Evolutionary conservation across 129 eudicot species (phyloP).

Genomic region (Centaurea solstitialis): DNA sequence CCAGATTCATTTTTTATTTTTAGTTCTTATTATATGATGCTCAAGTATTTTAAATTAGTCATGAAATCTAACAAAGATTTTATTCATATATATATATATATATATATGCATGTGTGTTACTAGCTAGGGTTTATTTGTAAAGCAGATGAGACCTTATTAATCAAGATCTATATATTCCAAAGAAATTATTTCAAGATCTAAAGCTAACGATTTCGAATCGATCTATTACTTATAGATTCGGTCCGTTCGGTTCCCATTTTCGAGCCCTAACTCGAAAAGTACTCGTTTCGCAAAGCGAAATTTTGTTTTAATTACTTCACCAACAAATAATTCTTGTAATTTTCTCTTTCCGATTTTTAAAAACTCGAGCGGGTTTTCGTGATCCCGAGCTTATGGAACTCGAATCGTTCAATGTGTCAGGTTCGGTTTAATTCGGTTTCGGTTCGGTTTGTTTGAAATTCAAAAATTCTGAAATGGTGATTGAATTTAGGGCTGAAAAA

Average conservation of each 20-base stretch:
- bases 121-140: conserved; percentile 2
- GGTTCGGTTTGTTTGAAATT: neutral
- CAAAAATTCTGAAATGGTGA: conserved; percentile 9
- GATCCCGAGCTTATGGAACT: neutral
- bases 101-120: conserved; percentile 6
- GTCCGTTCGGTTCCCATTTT: neutral
- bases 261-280: neutral
- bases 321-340: neutral
- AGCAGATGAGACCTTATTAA: neutral
- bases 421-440: neutral
- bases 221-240: neutral
- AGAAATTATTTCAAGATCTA: neutral
- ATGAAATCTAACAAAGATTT: conserved; percentile 26
- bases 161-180: neutral
- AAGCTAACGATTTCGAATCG: neutral
- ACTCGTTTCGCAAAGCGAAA: neutral
- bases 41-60: conserved; percentile 17
- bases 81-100: neutral
- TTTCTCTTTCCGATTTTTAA: neutral
- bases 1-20: neutral
- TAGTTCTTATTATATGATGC: conserved; percentile 15
- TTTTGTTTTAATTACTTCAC: neutral
- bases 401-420: neutral
- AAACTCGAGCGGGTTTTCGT: neutral
- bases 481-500: neutral